These are phyloP conservation scores for Dillenia suffruticosa DNA, from an alignment of 164 flowering plant species.

Conservation along the genomic window DNA sequence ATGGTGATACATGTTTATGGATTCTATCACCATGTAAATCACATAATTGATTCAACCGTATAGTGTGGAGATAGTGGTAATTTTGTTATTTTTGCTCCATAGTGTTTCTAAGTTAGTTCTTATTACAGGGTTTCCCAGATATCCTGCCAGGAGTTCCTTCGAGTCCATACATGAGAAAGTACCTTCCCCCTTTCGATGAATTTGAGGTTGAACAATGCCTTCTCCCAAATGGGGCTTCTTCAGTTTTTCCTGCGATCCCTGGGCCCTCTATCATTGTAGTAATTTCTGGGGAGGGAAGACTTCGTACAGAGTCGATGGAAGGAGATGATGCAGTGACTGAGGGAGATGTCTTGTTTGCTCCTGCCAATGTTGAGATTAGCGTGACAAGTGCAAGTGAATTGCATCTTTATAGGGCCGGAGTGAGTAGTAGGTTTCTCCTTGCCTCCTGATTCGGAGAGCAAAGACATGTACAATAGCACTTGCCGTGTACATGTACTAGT, in stretches of 20 bases:
- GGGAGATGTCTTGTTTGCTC: conserved; percentile 71
- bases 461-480: too few relatives aligned
- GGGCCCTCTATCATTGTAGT: conserved; percentile 79
- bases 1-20: neutral
- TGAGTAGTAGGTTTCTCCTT: conserved; percentile 53
- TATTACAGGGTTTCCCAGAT: conserved; percentile 72
- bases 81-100: too few relatives aligned
- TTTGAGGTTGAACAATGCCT: conserved; percentile 82
- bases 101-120: neutral
- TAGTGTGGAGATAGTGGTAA: too few relatives aligned
- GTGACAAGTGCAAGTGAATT: conserved; percentile 32
- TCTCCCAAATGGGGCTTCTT: conserved; percentile 46
- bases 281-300: conserved; percentile 51
- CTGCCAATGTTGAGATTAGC: conserved; percentile 47
- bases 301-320: conserved; percentile 16
- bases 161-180: conserved; percentile 49
- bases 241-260: conserved; percentile 47
- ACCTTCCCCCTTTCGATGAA: conserved; percentile 83
- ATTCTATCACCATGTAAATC: too few relatives aligned
- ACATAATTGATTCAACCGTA: too few relatives aligned
- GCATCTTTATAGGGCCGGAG: conserved; percentile 66
- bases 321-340: conserved; percentile 22
- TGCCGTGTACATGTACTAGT: too few relatives aligned
- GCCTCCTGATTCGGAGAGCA: neutral
- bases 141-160: conserved; percentile 56